Conservation (phyloP, 768 basidiomycete genomes). For the Boletus vinaceobasis region DNA sequence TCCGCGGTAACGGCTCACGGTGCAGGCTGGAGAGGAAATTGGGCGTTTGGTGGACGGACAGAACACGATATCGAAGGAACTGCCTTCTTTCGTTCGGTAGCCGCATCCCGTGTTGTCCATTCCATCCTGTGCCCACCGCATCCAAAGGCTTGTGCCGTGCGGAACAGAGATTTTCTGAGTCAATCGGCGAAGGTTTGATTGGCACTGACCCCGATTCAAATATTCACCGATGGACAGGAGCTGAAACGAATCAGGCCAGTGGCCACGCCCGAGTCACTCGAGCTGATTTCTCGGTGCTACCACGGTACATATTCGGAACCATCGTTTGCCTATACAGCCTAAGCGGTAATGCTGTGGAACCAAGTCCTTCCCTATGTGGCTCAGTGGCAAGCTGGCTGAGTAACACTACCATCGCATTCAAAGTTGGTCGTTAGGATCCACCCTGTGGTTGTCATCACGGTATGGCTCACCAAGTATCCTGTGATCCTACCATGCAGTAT, state of each 20-base stretch:
- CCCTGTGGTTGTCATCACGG: conserved; percentile 17
- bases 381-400: background rate
- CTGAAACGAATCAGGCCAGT: background rate
- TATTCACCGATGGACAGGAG: background rate
- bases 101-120: background rate
- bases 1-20: background rate
- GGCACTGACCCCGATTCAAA: background rate
- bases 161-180: background rate
- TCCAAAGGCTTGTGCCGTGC: background rate
- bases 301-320: background rate
- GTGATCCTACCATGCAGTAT: background rate
- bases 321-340: background rate
- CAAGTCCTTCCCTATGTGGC: background rate
- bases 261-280: background rate
- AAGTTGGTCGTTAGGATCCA: conserved; percentile 10
- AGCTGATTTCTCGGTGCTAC: background rate
- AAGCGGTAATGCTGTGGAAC: background rate
- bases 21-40: conserved; percentile 26
- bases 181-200: background rate
- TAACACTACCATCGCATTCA: background rate
- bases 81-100: conserved; percentile 20
- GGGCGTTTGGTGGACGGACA: conserved; percentile 29
- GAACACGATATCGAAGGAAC: conserved; percentile 23
- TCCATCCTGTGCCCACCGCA: conserved; percentile 6
- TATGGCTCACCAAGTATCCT: conserved; percentile 1